Base-by-base conservation (phyloP, 192 early-diverging fungal genomes). In the Nowakowskiella sp. region DNA sequence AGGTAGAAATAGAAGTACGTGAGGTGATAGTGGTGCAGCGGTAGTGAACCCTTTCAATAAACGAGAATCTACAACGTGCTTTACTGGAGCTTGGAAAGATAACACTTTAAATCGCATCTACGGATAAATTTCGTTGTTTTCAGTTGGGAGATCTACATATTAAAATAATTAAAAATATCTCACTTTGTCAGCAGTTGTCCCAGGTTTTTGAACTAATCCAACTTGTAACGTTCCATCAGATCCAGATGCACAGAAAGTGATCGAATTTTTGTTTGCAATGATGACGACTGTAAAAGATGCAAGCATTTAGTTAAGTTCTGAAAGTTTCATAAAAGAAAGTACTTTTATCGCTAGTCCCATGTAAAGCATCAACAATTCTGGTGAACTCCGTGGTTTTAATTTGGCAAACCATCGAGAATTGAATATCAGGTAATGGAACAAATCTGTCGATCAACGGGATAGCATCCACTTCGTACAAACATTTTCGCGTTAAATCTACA, bases 381-480 rank as follows among this genome's bases (percentile, higher is more conserved):
- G 39, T 24, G 47, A 66, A 67, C 32, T 67, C 65, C 21, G 51
- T 57, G n/a, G 65, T 16, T 27, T 52, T 48, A 26, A 67, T 65
- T 49, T 67, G 65, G 0, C 52, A 50, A 6, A 67, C 55, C 22
- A 67, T 51, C 6, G 27, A 31, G 57, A 65, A 68, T 24, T 53
- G 44, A 6, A 39, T 62, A 6, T 39, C 43, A 6, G 51, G 52
- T 2, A 65, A 53, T 21, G 63, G 64, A 30, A 47, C 52, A 13
- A 68, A 36, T 16, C 66, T 55, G 13, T 67, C 66, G 19, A 67
- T 36, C 21, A 46, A 42, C 5, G 66, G 64, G 2, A 68, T 66
- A 1, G 65, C 60, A 43, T 68, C 66, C 64, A 68, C 51, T 48
- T 68, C 66, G 34, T 68, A 68, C 13, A 68, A 23, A n/a, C 57